phyloP scores from a whole-genome alignment of 768 basidiomycete genomes.

The Suillus discolor region DNA sequence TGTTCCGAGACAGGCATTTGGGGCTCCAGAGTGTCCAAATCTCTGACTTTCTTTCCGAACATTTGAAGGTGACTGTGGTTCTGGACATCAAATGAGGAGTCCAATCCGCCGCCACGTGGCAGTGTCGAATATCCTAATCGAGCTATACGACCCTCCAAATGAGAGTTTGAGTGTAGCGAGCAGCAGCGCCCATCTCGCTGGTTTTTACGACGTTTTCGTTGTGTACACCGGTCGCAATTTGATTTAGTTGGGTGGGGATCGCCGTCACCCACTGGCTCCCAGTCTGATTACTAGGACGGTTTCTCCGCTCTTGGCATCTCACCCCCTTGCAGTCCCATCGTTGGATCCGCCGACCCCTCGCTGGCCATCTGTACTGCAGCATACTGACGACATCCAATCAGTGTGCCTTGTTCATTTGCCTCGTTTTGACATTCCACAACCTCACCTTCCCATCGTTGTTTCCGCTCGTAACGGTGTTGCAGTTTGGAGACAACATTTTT shows the following conservation, averaged over 20 bases:
- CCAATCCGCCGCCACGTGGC: not conserved
- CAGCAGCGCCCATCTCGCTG: not conserved
- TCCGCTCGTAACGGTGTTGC: not conserved
- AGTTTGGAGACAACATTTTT: not conserved
- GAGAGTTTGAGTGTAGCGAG: not conserved
- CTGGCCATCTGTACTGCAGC: conserved; percentile 11
- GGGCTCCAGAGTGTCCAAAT: too few relatives aligned
- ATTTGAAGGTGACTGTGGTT: too few relatives aligned
- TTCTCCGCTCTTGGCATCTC: conserved; percentile 27
- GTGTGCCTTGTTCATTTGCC: not conserved
- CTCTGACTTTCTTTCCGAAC: too few relatives aligned
- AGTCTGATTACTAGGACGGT: not conserved
- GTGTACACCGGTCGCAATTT: not conserved
- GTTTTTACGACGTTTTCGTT: not conserved
- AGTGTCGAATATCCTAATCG: not conserved
- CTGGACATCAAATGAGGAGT: too few relatives aligned
- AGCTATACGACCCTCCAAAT: not conserved
- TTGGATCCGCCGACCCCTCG: conserved; percentile 14
- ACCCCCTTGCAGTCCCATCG: conserved; percentile 14
- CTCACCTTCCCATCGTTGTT: not conserved
- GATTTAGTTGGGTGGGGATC: not conserved
- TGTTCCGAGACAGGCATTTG: not conserved
- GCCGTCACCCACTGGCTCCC: not conserved
- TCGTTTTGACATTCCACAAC: not conserved
- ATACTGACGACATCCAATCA: not conserved